Base-by-base conservation (phyloP, 1,284 basidiomycete species). In the Ustilago cynodontis region DNA sequence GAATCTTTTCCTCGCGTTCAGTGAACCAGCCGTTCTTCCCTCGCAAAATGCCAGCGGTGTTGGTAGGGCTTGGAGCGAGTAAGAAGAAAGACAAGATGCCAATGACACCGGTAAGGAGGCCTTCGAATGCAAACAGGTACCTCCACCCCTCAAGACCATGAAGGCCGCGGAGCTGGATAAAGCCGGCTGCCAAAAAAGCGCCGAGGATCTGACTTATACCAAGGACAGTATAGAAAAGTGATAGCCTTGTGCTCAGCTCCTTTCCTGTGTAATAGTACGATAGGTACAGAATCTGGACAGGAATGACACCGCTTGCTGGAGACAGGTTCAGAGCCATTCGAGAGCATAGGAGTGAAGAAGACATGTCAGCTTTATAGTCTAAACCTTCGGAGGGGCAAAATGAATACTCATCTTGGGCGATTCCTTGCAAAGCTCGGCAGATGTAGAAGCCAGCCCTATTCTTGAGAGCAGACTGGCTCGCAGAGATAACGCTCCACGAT, bases 21-120 rank as follows among this genome's bases (percentile, higher is more conserved):
- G 87, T 90, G 84, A 93, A 93, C 91, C 92, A 93, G 0, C 91
- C 91, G 9, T 70, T 64, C 55, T 65, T 65, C 7, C 66, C 59
- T 18, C 59, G 29, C 29, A 69, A 33, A 5, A 61, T 14, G 0
- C 70, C 70, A 8, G 31, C 54, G 1, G 80, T 79, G 35, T 69
- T 59, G 0, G 80, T 82, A 5, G 70, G 67, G 5, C 66, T 56
- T 0, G 74, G 47, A 4, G 79, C 65, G 18, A 82, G 68, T 9
- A 71, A 26, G 62, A 66, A 74, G 47, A 47, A 58, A 9, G 56
- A 58, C 1, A 58, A 14, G 20, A 58, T 58, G 10, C 56, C 56
- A 18, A 58, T 49, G 9, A 58, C 43, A 13, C 56, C 56, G 6
- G 56, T 47, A 20, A 58, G 31, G 28, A 58, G 31, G n/a, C 56